These are phyloP conservation scores for Penicillium egyptiacum DNA, from an alignment of 495 filamentous ascomycete genomes.

Conservation along the genomic window DNA sequence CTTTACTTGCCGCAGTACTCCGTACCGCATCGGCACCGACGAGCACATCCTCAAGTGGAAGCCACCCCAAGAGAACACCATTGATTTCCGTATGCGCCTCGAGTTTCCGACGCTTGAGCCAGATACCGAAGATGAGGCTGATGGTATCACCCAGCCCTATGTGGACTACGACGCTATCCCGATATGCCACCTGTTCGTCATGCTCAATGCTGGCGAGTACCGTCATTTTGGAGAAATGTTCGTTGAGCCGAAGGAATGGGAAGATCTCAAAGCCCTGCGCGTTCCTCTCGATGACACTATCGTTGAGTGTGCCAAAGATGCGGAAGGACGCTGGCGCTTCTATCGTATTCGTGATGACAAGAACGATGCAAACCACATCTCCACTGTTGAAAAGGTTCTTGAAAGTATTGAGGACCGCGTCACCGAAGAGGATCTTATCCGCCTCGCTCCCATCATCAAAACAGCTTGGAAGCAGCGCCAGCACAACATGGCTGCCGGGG, in stretches of 20 bases:
- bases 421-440: conserved; percentile 63
- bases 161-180: conserved; percentile 63
- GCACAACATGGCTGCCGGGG: conserved; percentile 28
- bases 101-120: conserved; percentile 73
- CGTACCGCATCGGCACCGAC: conserved; percentile 89
- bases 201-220: conserved; percentile 59
- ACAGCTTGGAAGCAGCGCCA: conserved; percentile 69
- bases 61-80: conserved; percentile 83
- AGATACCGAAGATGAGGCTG: conserved; percentile 62
- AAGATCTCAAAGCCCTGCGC: conserved; percentile 65
- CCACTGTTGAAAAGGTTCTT: conserved; percentile 74
- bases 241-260: conserved; percentile 78
- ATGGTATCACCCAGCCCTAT: conserved; percentile 53
- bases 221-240: conserved; percentile 61
- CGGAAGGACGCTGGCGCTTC: conserved; percentile 72
- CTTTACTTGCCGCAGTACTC: conserved; percentile 84
- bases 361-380: conserved; percentile 81
- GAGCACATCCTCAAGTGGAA: conserved; percentile 97
- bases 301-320: conserved; percentile 83
- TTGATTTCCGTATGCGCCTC: conserved; percentile 83
- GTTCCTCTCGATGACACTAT: conserved; percentile 78
- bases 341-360: conserved; percentile 91
- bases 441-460: conserved; percentile 62
- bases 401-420: conserved; percentile 78
- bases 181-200: conserved; percentile 58